Conservation (phyloP, 2,329 filamentous ascomycete genomes). For the Lasiodiplodia hormozganensis region DNA sequence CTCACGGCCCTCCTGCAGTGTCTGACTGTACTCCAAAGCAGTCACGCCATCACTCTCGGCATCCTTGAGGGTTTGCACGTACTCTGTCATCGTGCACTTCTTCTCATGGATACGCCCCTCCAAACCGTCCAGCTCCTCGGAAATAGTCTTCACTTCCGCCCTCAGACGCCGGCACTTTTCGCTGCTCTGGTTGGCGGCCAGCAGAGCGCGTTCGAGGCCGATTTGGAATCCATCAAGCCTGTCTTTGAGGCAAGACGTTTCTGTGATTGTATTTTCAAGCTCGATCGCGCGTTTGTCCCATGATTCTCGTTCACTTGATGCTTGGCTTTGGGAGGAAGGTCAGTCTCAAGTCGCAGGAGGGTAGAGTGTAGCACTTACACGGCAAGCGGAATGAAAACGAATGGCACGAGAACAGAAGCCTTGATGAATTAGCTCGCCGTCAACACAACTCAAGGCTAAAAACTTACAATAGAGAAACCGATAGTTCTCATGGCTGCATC, state of each 20-base stretch:
- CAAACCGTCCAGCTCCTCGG: conserved; percentile 1
- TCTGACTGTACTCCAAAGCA: conserved; percentile 5
- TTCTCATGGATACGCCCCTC: conserved; percentile 1
- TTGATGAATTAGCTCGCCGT: not conserved
- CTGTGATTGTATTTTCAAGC: not conserved
- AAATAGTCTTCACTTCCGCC: not conserved
- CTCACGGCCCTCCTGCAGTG: conserved; percentile 1
- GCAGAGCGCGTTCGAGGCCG: not conserved
- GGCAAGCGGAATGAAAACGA: not conserved
- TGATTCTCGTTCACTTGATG: not conserved
- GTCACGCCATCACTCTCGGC: conserved; percentile 4
- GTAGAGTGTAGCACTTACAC: not conserved
- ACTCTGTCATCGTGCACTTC: conserved; percentile 2
- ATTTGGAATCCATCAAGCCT: conserved; percentile 1
- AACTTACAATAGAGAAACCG: not conserved
- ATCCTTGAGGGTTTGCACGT: not conserved
- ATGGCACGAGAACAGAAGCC: not conserved
- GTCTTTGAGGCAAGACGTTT: not conserved
- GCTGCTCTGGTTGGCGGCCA: not conserved
- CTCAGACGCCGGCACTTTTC: not conserved
- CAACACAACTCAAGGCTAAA: not conserved
- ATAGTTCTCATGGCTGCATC: not conserved
- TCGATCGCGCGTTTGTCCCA: not conserved
- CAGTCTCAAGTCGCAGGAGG: not conserved
- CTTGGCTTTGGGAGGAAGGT: not conserved